Base-by-base conservation (phyloP, 192 early-diverging fungal genomes). In the Tieghemiomyces parasiticus region DNA sequence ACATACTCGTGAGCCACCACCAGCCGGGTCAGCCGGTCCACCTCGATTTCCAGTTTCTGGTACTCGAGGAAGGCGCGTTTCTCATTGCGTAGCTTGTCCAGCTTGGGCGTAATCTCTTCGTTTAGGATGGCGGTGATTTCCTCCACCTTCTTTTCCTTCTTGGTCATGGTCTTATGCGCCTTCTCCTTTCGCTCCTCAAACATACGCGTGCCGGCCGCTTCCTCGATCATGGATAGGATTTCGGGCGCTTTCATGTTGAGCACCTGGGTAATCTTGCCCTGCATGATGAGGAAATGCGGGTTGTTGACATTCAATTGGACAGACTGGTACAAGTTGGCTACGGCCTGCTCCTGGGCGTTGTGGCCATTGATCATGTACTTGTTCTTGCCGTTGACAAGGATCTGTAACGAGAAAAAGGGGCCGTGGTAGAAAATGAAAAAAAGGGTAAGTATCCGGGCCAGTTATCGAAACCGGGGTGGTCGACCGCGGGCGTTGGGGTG, bases 271-370 rank as follows among this genome's bases (percentile, higher is more conserved):
- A 99, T 97, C 51, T 83, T 73, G 35, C 94, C 96, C 74, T 99
- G 96, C 94, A 96, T 96, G 61, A 99, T 99, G 55, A 99, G 67
- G 68, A 99, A 99, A 69, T 99, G 93, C 19, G 96, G 96, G 65
- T 99, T 95, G 77, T 99, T 95, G 73, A 99, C 90, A 70, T 95
- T 97, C 31, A 99, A 86, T 67, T 92, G 90, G 4, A 99, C 94
- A 16, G 93, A 96, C 62, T 99, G 94, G 48, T 97, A 92, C 58
- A 99, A 69, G 62, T 82, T 92, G 53, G 83, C 81, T 1, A 99
- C 92, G 20, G 83, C 82, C 60, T 94, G 85, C 62, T 93, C 89
- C 49, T 88, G 89, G 38, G 88, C 82, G 51, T 81, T 84, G 63
- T 89, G 86, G 29, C 92, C 92, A 74, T 99, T 99, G 61, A 99